A percentile compares a stretch with the other conserved stretches of the same genome.
Evolutionary conservation across 768 basidiomycete species (phyloP).

Genomic region (Boletus sp.): DNA sequence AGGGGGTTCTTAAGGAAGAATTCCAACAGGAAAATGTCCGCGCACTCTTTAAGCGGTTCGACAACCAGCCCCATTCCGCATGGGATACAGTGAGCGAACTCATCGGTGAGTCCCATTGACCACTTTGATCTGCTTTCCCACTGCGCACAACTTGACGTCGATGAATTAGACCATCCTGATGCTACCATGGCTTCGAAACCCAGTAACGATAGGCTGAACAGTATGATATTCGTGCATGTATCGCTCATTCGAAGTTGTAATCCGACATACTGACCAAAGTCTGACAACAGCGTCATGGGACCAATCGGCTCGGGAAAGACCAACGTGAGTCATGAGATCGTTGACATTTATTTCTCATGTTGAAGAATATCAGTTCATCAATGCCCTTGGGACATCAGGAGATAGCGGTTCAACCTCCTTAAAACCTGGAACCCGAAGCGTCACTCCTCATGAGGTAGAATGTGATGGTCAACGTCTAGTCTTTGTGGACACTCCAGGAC

Average conservation of each 20-base stretch:
- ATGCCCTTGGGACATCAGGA: background rate
- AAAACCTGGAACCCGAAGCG: background rate
- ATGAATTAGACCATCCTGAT: background rate
- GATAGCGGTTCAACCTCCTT: background rate
- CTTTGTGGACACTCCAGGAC: constrained; percentile 7
- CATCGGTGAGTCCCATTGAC: background rate
- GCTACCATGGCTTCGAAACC: background rate
- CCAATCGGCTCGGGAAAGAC: constrained; percentile 9
- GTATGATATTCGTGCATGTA: constrained; percentile 7
- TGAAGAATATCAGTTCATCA: constrained; percentile 7
- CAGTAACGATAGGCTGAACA: background rate
- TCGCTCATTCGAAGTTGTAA: background rate
- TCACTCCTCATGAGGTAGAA: background rate
- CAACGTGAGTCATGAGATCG: background rate
- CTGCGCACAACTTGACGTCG: background rate
- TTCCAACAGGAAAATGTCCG: background rate
- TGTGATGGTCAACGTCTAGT: background rate
- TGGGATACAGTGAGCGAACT: background rate
- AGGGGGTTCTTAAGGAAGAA: background rate
- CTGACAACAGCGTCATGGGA: background rate
- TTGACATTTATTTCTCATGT: background rate
- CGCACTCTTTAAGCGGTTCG: background rate
- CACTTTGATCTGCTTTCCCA: background rate
- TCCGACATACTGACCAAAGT: background rate
- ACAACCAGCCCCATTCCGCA: background rate